Evolutionary conservation across 2,329 filamentous ascomycete genomes (phyloP).

Genomic region (Whalleya microplaca): DNA sequence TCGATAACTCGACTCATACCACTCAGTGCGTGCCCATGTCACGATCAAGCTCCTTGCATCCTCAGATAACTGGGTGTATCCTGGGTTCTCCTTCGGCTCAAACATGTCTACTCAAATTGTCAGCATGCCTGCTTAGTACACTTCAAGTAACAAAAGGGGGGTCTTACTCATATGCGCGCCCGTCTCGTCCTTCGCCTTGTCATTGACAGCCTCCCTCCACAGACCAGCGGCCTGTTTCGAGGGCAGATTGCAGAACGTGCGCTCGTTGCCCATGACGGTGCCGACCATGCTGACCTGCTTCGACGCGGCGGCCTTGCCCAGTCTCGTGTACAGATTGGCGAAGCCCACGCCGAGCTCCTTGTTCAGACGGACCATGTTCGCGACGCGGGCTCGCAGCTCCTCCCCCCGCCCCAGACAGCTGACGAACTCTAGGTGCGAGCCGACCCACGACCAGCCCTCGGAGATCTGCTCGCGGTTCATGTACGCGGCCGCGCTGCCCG

Average conservation of each 20-base stretch:
- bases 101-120: slow-evolving; percentile 65
- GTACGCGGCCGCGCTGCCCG: slow-evolving; percentile 84
- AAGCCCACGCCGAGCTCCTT: slow-evolving; percentile 73
- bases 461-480: slow-evolving; percentile 80
- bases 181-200: slow-evolving; percentile 77
- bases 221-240: slow-evolving; percentile 53
- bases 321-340: slow-evolving; percentile 82
- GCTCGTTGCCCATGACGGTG: slow-evolving; percentile 66
- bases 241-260: slow-evolving; percentile 89
- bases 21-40: slow-evolving; percentile 66
- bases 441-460: slow-evolving; percentile 78
- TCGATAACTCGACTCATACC: slow-evolving; percentile 62
- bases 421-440: slow-evolving; percentile 91
- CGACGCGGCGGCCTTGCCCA: slow-evolving; percentile 69
- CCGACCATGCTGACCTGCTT: slow-evolving; percentile 57
- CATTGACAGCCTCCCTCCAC: slow-evolving; percentile 77
- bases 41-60: slow-evolving; percentile 68
- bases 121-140: background rate
- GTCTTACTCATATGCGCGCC: slow-evolving; percentile 73
- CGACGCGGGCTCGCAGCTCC: slow-evolving; percentile 76
- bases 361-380: slow-evolving; percentile 67
- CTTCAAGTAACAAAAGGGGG: background rate
- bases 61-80: slow-evolving; percentile 68
- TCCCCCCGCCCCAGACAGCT: slow-evolving; percentile 84
- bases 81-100: slow-evolving; percentile 70